phyloP scores from a whole-genome alignment of 2,329 filamentous ascomycete genomes.

The Diaporthe citri region DNA sequence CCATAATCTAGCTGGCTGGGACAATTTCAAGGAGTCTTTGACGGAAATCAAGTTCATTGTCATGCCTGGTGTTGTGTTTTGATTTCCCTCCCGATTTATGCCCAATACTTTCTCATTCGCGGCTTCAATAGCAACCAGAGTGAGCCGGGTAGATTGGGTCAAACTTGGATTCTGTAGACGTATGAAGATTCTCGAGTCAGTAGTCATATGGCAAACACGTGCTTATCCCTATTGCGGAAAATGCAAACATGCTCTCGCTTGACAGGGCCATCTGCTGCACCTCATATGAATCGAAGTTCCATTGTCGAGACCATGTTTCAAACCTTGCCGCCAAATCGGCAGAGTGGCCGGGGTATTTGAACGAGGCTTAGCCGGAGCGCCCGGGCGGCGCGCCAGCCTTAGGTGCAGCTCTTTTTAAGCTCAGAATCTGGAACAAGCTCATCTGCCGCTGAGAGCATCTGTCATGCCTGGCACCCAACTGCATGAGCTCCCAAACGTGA shows the following conservation, averaged over 20 bases:
- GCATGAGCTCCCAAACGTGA: conserved; percentile 11
- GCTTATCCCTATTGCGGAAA: no score
- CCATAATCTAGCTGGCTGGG: neutral
- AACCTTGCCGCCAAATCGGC: neutral
- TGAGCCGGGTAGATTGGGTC: no score
- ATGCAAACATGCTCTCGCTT: neutral
- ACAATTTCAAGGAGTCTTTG: no score
- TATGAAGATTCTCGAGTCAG: neutral
- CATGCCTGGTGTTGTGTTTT: no score
- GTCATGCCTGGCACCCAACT: neutral
- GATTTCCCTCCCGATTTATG: no score
- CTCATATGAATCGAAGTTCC: neutral
- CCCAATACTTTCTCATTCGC: no score
- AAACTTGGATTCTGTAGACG: no score
- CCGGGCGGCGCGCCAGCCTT: neutral
- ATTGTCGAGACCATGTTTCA: conserved; percentile 10
- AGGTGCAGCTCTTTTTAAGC: conserved; percentile 1
- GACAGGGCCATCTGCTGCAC: neutral
- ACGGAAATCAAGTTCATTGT: no score
- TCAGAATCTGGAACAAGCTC: conserved; percentile 13
- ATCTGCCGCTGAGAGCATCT: neutral
- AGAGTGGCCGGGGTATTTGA: neutral
- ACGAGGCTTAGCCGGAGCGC: neutral
- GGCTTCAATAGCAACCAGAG: no score
- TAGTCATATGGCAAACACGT: no score